Conservation (phyloP, 495 filamentous ascomycete genomes). For the Aspergillus campestris region DNA sequence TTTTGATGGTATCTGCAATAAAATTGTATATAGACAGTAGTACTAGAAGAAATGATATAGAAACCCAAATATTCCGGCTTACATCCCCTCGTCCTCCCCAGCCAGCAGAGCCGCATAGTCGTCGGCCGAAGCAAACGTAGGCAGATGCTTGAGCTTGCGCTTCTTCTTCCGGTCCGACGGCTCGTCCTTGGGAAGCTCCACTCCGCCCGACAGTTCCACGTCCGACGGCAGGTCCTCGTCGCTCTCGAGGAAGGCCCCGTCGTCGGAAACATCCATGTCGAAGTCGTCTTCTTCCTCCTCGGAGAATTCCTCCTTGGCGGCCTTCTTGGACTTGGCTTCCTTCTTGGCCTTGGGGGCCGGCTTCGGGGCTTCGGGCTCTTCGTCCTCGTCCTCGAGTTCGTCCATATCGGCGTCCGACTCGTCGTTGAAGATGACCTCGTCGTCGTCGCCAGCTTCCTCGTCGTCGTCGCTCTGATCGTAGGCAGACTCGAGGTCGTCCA, state of each 20-base stretch:
- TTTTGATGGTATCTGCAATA: conserved; percentile 12
- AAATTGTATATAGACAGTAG: not conserved
- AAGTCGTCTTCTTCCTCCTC: conserved; percentile 41
- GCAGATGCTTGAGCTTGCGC: conserved; percentile 79
- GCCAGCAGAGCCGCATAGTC: conserved; percentile 87
- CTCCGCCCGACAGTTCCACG: conserved; percentile 35
- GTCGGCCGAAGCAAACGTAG: conserved; percentile 84
- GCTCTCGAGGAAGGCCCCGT: conserved; percentile 45
- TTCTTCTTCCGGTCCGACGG: conserved; percentile 56
- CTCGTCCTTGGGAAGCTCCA: conserved; percentile 29
- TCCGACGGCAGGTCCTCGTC: conserved; percentile 49
- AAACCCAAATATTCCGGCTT: conserved; percentile 3
- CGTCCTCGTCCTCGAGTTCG: conserved; percentile 35
- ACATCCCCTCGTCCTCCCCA: conserved; percentile 58
- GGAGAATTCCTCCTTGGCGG: conserved; percentile 31
- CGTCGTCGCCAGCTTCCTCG: conserved; percentile 42
- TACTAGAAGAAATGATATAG: conserved; percentile 3
- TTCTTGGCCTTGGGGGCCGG: conserved; percentile 10
- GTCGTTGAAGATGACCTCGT: conserved; percentile 45
- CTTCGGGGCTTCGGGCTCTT: no score
- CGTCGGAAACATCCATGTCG: conserved; percentile 44
- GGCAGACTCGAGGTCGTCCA: conserved; percentile 56
- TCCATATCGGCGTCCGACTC: conserved; percentile 39
- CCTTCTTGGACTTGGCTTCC: conserved; percentile 27
- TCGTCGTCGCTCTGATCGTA: conserved; percentile 41